These are phyloP conservation scores for Suillus lakei DNA, from an alignment of 768 basidiomycete genomes.

Conservation along the genomic window DNA sequence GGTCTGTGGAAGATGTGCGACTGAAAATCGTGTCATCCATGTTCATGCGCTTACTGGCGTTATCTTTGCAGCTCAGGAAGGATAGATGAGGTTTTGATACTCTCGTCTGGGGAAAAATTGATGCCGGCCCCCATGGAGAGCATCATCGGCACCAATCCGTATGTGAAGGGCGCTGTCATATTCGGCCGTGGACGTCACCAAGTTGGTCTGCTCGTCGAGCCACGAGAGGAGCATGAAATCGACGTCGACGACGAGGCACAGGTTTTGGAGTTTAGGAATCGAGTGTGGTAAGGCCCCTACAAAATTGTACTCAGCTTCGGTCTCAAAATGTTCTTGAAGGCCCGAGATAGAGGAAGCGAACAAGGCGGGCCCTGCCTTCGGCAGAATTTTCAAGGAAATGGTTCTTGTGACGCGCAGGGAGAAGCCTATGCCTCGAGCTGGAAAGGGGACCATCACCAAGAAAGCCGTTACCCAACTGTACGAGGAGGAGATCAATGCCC, in stretches of 20 bases:
- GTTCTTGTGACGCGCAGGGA: slow-evolving; percentile 46
- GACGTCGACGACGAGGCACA: slow-evolving; percentile 27
- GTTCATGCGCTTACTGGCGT: neutral
- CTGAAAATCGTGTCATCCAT: neutral
- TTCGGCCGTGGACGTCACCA: slow-evolving; percentile 39
- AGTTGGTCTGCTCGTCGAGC: slow-evolving; percentile 38
- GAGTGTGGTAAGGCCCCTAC: slow-evolving; percentile 30
- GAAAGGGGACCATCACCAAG: slow-evolving; percentile 50
- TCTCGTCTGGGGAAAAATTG: slow-evolving; percentile 23
- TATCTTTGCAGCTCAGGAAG: slow-evolving; percentile 28
- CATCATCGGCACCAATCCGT: slow-evolving; percentile 23
- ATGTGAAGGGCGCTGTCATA: slow-evolving; percentile 31
- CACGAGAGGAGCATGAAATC: slow-evolving; percentile 15
- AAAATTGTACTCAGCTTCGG: neutral
- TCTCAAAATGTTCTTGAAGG: slow-evolving; percentile 26
- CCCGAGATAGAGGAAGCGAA: slow-evolving; percentile 50
- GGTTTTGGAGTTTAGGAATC: slow-evolving; percentile 33
- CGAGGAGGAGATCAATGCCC: slow-evolving; percentile 47
- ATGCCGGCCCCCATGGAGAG: slow-evolving; percentile 33
- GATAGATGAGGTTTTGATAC: slow-evolving; percentile 42
- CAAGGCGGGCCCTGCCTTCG: slow-evolving; percentile 42
- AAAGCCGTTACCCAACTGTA: slow-evolving; percentile 45
- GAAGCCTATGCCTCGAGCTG: slow-evolving; percentile 49
- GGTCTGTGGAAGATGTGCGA: slow-evolving; percentile 42
- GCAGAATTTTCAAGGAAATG: slow-evolving; percentile 57